Base-by-base conservation (phyloP, 352 stramenopile species). In the Halophytophthora batemanensis region DNA sequence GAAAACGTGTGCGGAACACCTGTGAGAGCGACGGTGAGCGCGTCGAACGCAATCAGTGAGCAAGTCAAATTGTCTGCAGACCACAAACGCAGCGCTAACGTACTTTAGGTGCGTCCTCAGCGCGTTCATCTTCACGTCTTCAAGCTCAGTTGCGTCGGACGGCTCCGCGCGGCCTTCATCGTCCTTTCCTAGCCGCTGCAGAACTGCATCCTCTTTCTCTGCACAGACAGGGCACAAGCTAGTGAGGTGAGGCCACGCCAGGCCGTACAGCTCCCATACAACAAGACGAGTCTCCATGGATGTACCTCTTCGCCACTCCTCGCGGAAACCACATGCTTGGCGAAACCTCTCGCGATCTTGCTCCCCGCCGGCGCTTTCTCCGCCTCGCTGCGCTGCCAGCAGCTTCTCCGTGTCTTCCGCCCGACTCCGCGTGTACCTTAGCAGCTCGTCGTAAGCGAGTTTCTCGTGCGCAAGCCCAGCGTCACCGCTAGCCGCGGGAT, bases 251-350 rank as follows among this genome's bases (percentile, higher is more conserved):
- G 25, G 25, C 8, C 25, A 49, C 15, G 2, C 8, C 23, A 45
- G 15, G 4, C 22, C 5, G 33, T 50, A 33, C 10, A 29, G 25
- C 25, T 8, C 4, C 8, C 25, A 8, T 8, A 31, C 25, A 31
- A 31, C 4, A 8, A 10, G 25, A 31, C 2, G 21, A 25, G 10
- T 33, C 21, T 12, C 15, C 11, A 1, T 34, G 42, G 59, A n/a
- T n/a, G 28, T 50, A 74, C 67, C 61, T 35, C 61, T 55, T 2
- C 69, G 66, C 69, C 69, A 79, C 43, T 79, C 62, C 53, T 79
- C 69, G 34, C 69, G 59, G 36, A 69, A 76, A 1, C 45, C 25
- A 1, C 47, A 56, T 6, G 54, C 45, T 28, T 50, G 25, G 17
- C 43, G 15, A 48, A 66, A 39, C 42, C 33, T 40, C 17, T 42